These are phyloP conservation scores for Kwoniella dendrophila DNA, from an alignment of 768 basidiomycete genomes.

Conservation along the genomic window DNA sequence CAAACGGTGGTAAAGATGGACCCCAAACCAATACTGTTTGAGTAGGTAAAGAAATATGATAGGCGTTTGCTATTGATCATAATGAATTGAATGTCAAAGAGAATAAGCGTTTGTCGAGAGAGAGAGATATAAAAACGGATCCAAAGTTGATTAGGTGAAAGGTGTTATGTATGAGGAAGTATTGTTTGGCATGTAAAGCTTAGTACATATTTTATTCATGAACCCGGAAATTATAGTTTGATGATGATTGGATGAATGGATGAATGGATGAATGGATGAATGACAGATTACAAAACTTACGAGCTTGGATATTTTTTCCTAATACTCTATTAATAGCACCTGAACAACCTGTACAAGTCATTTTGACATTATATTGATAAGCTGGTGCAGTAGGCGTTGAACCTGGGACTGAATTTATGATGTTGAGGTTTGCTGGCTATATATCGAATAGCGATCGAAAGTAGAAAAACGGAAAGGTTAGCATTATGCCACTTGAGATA, in stretches of 20 bases:
- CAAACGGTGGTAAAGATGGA: slow-evolving; percentile 46
- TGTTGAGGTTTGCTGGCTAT: slow-evolving; percentile 7
- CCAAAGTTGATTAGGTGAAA: neutral
- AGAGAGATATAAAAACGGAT: neutral
- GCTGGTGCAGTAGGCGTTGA: slow-evolving; percentile 41
- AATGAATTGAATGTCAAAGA: neutral
- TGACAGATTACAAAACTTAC: slow-evolving; percentile 39
- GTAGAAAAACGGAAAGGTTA: neutral
- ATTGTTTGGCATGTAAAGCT: no score
- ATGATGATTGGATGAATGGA: no score
- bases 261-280: neutral
- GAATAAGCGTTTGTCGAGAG: neutral
- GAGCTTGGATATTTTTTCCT: slow-evolving; percentile 48
- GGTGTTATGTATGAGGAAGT: no score
- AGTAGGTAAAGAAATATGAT: slow-evolving; percentile 47
- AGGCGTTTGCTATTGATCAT: slow-evolving; percentile 42
- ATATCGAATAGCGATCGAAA: neutral
- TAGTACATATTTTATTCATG: no score
- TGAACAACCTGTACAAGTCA: slow-evolving; percentile 56
- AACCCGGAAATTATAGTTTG: no score
- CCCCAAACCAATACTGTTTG: slow-evolving; percentile 55
- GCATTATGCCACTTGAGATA: neutral
- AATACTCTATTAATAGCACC: slow-evolving; percentile 55
- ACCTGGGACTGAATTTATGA: slow-evolving; percentile 17
- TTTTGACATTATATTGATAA: slow-evolving; percentile 53